Evolutionary conservation across 2,329 filamentous ascomycete species (phyloP).

Genomic region (Ceratocystis variospora): DNA sequence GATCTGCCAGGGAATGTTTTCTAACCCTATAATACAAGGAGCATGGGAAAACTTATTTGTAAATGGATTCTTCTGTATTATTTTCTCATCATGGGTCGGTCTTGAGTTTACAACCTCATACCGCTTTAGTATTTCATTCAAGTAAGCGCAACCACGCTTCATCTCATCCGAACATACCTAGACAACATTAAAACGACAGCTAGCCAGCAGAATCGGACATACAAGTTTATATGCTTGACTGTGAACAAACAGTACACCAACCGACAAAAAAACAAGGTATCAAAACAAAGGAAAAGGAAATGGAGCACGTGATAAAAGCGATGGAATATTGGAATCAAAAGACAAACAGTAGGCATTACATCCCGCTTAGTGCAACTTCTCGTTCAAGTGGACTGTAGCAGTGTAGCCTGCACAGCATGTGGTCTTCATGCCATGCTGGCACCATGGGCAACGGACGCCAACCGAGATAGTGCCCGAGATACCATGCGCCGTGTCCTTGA

Average conservation of each 20-base stretch:
- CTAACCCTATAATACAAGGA: background rate
- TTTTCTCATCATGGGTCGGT: background rate
- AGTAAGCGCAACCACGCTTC: background rate
- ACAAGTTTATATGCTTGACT: background rate
- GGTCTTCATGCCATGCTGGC: slow-evolving; percentile 54
- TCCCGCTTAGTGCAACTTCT: slow-evolving; percentile 39
- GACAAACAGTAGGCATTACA: background rate
- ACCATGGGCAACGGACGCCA: slow-evolving; percentile 58
- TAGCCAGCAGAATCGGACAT: background rate
- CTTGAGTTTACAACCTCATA: background rate
- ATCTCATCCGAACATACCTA: background rate
- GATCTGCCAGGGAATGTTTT: background rate
- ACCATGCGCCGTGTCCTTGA: slow-evolving; percentile 38
- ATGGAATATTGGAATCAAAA: background rate
- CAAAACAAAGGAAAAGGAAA: background rate
- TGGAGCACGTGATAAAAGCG: background rate
- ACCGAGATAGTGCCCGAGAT: slow-evolving; percentile 45
- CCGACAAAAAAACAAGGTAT: background rate
- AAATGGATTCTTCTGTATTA: too few relatives aligned
- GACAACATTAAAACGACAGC: background rate
- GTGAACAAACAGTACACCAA: background rate
- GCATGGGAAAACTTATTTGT: background rate
- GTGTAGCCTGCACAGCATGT: slow-evolving; percentile 56
- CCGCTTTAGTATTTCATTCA: background rate
- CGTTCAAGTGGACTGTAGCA: slow-evolving; percentile 51